Evolutionary conservation across 352 stramenopile genomes (phyloP).

Genomic region (Globisporangium perplexum): DNA sequence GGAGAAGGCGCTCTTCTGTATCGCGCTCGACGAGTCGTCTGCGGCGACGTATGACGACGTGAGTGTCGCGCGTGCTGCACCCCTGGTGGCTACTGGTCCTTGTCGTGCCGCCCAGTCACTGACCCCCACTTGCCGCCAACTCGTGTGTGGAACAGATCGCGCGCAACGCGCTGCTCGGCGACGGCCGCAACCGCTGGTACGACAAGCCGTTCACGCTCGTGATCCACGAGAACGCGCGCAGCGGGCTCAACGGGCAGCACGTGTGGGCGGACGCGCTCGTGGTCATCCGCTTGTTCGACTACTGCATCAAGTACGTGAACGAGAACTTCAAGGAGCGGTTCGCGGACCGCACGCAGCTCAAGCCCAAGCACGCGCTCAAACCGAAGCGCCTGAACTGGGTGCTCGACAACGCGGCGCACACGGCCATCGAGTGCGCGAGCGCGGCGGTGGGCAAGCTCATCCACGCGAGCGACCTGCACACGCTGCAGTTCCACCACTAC

Average conservation of each 20-base stretch:
- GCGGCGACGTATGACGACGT: conserved; percentile 77
- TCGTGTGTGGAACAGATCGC: conserved; percentile 36
- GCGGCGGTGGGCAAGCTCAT: conserved; percentile 91
- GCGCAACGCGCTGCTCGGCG: conserved; percentile 76
- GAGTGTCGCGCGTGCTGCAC: background rate
- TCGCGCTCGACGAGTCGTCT: conserved; percentile 90
- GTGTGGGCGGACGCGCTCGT: conserved; percentile 97
- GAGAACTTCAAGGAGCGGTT: conserved; percentile 88
- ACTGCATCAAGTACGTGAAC: conserved; percentile 90
- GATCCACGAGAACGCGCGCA: conserved; percentile 94
- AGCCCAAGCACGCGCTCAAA: conserved; percentile 56
- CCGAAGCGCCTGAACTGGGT: conserved; percentile 78
- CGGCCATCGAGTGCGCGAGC: conserved; percentile 83
- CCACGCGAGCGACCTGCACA: conserved; percentile 86
- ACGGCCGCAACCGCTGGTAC: conserved; percentile 96
- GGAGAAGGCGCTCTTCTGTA: conserved; percentile 90
- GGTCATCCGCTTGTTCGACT: conserved; percentile 92
- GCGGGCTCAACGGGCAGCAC: conserved; percentile 94
- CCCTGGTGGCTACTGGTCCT: background rate
- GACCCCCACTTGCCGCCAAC: background rate
- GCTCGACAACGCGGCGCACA: conserved; percentile 75
- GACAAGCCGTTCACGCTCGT: conserved; percentile 98
- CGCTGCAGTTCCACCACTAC: conserved; percentile 91
- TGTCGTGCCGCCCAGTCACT: background rate
- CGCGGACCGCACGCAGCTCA: conserved; percentile 60